phyloP scores from a whole-genome alignment of 768 basidiomycete species.

The Serendipita sp. region DNA sequence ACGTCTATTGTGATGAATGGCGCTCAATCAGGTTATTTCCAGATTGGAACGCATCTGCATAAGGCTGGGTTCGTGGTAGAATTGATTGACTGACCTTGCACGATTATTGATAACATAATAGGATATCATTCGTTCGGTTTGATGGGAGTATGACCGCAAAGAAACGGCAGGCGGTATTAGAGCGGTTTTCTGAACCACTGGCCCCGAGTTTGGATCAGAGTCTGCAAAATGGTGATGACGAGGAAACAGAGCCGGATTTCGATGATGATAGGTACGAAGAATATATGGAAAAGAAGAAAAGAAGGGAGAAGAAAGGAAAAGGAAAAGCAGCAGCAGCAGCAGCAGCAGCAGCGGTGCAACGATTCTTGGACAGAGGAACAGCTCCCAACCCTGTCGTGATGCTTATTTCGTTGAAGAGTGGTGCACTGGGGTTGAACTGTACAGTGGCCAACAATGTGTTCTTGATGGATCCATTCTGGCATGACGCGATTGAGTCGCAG shows the following conservation, averaged over 20 bases:
- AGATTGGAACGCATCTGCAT: slow-evolving; percentile 59
- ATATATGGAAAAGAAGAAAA: slow-evolving; percentile 22
- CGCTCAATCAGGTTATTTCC: not conserved
- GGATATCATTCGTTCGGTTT: slow-evolving; percentile 64
- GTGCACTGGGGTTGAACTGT: slow-evolving; percentile 73
- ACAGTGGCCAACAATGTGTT: slow-evolving; percentile 72
- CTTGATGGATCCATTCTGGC: slow-evolving; percentile 14
- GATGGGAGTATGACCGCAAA: slow-evolving; percentile 78
- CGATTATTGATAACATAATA: slow-evolving; percentile 17
- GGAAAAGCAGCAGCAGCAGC: slow-evolving; percentile 19
- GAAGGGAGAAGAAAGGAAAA: slow-evolving; percentile 25
- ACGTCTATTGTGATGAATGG: not conserved
- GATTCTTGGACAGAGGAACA: slow-evolving; percentile 16
- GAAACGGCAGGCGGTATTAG: slow-evolving; percentile 60
- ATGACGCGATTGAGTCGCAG: slow-evolving; percentile 72
- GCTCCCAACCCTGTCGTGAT: slow-evolving; percentile 52
- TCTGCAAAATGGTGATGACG: slow-evolving; percentile 1
- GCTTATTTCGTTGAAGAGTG: slow-evolving; percentile 71
- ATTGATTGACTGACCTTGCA: not conserved
- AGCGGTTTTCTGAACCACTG: slow-evolving; percentile 31
- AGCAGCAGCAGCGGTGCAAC: slow-evolving; percentile 17
- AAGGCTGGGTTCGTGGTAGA: slow-evolving; percentile 36
- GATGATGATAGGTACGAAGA: not conserved
- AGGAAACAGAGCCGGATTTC: not conserved
- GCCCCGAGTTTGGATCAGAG: not conserved